These are phyloP conservation scores for Aspergillus coremiiformis DNA, from an alignment of 495 filamentous ascomycete genomes.

Conservation along the genomic window DNA sequence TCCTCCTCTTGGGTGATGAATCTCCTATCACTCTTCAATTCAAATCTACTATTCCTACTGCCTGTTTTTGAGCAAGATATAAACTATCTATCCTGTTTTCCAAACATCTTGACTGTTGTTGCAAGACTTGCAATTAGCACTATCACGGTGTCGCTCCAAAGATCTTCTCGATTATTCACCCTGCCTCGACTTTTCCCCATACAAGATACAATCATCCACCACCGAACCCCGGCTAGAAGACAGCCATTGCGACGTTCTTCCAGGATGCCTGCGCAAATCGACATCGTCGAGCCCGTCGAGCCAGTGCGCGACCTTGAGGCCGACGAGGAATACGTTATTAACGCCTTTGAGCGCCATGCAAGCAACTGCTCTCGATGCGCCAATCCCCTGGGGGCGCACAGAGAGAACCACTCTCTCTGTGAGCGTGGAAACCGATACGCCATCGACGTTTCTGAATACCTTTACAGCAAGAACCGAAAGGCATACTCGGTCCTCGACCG, in stretches of 20 bases:
- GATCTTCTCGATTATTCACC: slow-evolving; percentile 20
- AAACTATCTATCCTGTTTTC: neutral
- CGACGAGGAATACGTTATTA: slow-evolving; percentile 38
- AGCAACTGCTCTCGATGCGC: slow-evolving; percentile 38
- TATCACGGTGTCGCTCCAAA: slow-evolving; percentile 31
- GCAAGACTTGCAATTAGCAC: too few species aligned
- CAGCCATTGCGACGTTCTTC: slow-evolving; percentile 17
- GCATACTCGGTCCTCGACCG: slow-evolving; percentile 42
- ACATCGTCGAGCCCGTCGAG: slow-evolving; percentile 20
- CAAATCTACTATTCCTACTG: neutral
- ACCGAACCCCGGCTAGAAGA: slow-evolving; percentile 11
- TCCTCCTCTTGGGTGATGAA: neutral
- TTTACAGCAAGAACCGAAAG: slow-evolving; percentile 42
- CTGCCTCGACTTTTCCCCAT: slow-evolving; percentile 15
- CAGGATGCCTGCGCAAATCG: slow-evolving; percentile 29
- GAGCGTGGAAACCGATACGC: slow-evolving; percentile 42
- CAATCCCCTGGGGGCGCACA: slow-evolving; percentile 28
- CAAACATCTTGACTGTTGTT: neutral
- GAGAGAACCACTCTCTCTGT: slow-evolving; percentile 37
- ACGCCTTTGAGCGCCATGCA: slow-evolving; percentile 32
- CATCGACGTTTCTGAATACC: slow-evolving; percentile 40
- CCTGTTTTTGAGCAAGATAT: neutral
- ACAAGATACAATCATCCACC: slow-evolving; percentile 18
- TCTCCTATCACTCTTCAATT: neutral
- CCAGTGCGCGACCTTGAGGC: slow-evolving; percentile 36